Evolutionary conservation across 495 filamentous ascomycete genomes (phyloP).

Genomic region (Aspergillus haitiensis): DNA sequence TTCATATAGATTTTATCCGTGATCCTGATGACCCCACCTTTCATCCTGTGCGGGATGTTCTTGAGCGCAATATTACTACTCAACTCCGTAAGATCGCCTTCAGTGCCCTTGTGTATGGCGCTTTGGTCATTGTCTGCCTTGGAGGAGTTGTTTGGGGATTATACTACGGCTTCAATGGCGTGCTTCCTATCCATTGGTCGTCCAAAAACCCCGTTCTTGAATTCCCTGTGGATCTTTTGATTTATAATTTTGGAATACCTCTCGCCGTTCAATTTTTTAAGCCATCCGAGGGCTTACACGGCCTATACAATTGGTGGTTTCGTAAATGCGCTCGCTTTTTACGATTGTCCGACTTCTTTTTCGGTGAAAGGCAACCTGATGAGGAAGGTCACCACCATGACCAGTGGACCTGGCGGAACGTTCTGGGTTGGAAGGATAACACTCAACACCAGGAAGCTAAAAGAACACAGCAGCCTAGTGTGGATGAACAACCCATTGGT

Average conservation of each 20-base stretch:
- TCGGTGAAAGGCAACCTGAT: conserved; percentile 74
- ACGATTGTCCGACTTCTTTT: conserved; percentile 87
- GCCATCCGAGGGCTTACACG: conserved; percentile 78
- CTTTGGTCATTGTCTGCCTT: conserved; percentile 86
- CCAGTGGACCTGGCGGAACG: conserved; percentile 53
- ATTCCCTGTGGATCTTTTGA: conserved; percentile 89
- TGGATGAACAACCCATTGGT: conserved; percentile 38
- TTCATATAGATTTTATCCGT: conserved; percentile 79
- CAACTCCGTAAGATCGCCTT: conserved; percentile 96
- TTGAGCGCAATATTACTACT: conserved; percentile 88
- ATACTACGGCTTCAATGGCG: conserved; percentile 57
- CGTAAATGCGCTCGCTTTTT: conserved; percentile 77
- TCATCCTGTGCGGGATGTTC: conserved; percentile 93
- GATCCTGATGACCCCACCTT: conserved; percentile 99
- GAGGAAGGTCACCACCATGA: conserved; percentile 73
- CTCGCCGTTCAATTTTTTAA: conserved; percentile 76
- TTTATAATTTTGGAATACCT: conserved; percentile 96
- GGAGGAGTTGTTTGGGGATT: conserved; percentile 97
- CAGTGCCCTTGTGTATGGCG: conserved; percentile 93
- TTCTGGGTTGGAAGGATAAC: conserved; percentile 49
- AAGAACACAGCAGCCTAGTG: conserved; percentile 33
- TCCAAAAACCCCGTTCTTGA: conserved; percentile 88
- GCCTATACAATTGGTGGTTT: conserved; percentile 96
- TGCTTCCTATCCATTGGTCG: conserved; percentile 90
- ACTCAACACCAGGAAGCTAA: conserved; percentile 46